Base-by-base conservation (phyloP, 2,329 filamentous ascomycete species). In the Xylariaceae sp. region DNA sequence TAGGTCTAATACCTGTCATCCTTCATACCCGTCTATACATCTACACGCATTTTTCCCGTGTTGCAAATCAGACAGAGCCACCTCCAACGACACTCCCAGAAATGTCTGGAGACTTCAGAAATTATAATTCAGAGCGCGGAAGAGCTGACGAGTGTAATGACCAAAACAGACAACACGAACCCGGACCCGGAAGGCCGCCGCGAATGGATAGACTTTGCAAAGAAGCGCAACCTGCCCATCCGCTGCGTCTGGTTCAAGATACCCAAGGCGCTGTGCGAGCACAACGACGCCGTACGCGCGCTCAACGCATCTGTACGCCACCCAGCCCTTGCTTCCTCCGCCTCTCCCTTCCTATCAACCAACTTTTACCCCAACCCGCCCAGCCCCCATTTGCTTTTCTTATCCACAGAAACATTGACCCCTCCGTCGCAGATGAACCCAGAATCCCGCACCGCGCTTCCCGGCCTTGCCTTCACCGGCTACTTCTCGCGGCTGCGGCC, bases 161-260 rank as follows among this genome's bases (percentile, higher is more conserved):
- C n/a, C n/a, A n/a, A n/a, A 17, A 4, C 4, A 93, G 93, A 98
- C 64, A 97, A 95, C 63, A 97, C 93, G n/a, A 98, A 98, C 61
- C 80, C 90, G 22, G 86, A 95, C 65, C 62, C 73, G 9, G 84
- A 87, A 39, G 88, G 84, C 18, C 78, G 93, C 50, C 74, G 76
- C n/a, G 68, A 86, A 45, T 97, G 91, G 91, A 66, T 88, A 24
- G 69, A 78, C 19, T 66, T 97, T 22, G 89, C 89, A 15, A 76
- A 74, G 49, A 83, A 84, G 54, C 68, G 80, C 55, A 70, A 78
- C 3, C 72, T 94, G 2, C 84, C 87, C 2, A 85, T 95, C 53
- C 85, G 91, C 35, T 95, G 91, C 58, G 73, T 97, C 9, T 85
- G 86, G 64, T 93, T 98, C 68, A 85, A 83, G 38, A 85, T 89